Base-by-base conservation (phyloP, 139 green algal species). In the Coelastrella sp. region DNA sequence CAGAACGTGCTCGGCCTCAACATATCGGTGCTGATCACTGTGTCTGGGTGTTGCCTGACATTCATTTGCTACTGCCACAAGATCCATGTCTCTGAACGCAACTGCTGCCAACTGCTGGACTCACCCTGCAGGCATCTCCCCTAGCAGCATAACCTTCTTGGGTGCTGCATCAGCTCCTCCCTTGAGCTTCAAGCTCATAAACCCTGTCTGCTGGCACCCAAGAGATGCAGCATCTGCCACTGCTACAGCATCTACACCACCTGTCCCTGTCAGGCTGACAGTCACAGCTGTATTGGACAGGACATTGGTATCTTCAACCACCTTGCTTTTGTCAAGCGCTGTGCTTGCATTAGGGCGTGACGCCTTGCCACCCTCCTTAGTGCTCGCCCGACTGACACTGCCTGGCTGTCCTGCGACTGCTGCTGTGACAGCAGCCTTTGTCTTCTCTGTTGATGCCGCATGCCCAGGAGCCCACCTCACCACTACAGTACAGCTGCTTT, bases 391-490 rank as follows among this genome's bases (percentile, higher is more conserved):
- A 10, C 24, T 80, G 74, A 19, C 7, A 58, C 74, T 15, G 9
- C 10, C 25, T 12, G 58, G 58, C 58, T 4, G 58, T 56, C 20
- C 60, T 89, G 70, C 35, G n/a, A 8, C 74, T 91, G 83, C 78
- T 91, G 88, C 35, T 89, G 63, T 49, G n/a, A 25, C 6, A 81
- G 81, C 78, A 49, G 78, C 78, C 57, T 19, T 66, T 27, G 49
- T 49, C 68, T 65, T 57, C 25, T 19, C 80, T 57, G 59, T 22
- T 61, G 22, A 11, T 63, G 74, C 78, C 85, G 70, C 87, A 72
- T 80, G 66, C 12, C 80, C 79, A 70, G 80, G 94, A 8, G 90
- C 84, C 94, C 94, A 96, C 11, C 88, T 90, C 63, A 96, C 91
- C 57, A 84, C 75, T 25, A 92, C 72, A 68, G 94, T 85, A 27